phyloP scores from a whole-genome alignment of 2,329 filamentous ascomycete genomes.

The Epichloe hybrida region DNA sequence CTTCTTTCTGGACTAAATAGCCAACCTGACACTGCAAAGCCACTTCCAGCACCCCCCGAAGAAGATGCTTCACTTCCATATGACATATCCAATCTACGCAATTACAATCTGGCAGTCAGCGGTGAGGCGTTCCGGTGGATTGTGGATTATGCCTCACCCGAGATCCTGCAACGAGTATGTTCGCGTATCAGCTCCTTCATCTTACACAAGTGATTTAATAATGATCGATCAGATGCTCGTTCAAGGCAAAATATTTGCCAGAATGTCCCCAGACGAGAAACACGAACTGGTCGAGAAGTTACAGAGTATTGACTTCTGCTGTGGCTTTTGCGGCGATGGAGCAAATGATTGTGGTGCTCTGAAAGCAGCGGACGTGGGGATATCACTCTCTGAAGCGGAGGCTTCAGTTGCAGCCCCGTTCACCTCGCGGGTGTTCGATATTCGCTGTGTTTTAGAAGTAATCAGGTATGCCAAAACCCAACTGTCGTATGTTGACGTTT shows the following conservation, averaged over 20 bases:
- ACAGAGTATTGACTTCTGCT: conserved; percentile 89
- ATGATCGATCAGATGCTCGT: conserved; percentile 58
- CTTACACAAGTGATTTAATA: not conserved
- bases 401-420: conserved; percentile 97
- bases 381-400: conserved; percentile 92
- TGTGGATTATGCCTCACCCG: conserved; percentile 75
- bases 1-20: not conserved
- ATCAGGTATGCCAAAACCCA: conserved; percentile 47
- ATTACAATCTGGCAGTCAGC: conserved; percentile 79
- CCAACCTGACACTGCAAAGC: conserved; percentile 31
- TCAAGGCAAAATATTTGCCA: conserved; percentile 81
- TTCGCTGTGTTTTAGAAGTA: conserved; percentile 84
- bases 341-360: conserved; percentile 95
- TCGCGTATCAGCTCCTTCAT: not conserved
- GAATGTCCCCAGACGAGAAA: conserved; percentile 98
- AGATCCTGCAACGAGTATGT: conserved; percentile 56
- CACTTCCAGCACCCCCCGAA: conserved; percentile 55
- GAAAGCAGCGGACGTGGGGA: conserved; percentile 94
- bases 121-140: conserved; percentile 97
- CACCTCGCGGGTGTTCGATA: conserved; percentile 89
- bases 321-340: conserved; percentile 92
- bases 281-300: conserved; percentile 95
- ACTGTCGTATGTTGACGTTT: not conserved
- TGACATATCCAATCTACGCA: conserved; percentile 64
- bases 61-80: conserved; percentile 75